Evolutionary conservation across 352 stramenopile genomes (phyloP), one percentile per base, ranked within the genome.

Genomic region (Phytophthora cajani): DNA sequence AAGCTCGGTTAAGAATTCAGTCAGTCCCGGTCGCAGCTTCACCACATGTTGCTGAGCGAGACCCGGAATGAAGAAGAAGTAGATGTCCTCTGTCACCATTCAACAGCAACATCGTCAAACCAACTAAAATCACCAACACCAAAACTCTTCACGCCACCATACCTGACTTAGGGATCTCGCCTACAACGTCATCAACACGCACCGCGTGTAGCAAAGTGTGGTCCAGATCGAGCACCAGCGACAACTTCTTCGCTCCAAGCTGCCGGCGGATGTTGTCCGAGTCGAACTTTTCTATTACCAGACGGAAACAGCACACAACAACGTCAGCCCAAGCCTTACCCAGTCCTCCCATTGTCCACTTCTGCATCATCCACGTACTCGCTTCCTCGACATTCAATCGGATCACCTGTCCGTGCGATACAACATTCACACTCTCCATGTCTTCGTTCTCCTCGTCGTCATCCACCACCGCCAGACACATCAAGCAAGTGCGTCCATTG

Each of bases 201-300:
- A 96, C 88, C 23, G 97, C 96, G 80, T 99, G 97, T 6, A 99
- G 81, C 50, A 99, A 78, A 3, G 97, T 99, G 78, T 99, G 97
- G 80, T 99, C 97, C 33, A 99, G 79, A 88, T 99, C 97, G 36
- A 99, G 81, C 32, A 99, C 96, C 12, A 99, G 76, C 42, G 89
- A 98, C 21, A 99, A 76, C 69, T 98, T 98, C 69, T 93, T 95
- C 36, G 82, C 74, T 27, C 87, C 75, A 27, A 96, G 84, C 55
- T 99, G 84, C 33, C 93, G 89, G 50, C 90, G 80, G 27, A 97
- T 92, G 59, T 93, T 97, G 58, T 92, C 85, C 62, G 75, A 87
- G 67, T 95, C 88, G 51, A 95, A 93, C 77, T 92, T 91, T 78
- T 94, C 89, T 93, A 65, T 6, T 23, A 21, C n/a, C n/a, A 44